Conservation (phyloP, 768 basidiomycete species). For the Lanmaoa rubissima region DNA sequence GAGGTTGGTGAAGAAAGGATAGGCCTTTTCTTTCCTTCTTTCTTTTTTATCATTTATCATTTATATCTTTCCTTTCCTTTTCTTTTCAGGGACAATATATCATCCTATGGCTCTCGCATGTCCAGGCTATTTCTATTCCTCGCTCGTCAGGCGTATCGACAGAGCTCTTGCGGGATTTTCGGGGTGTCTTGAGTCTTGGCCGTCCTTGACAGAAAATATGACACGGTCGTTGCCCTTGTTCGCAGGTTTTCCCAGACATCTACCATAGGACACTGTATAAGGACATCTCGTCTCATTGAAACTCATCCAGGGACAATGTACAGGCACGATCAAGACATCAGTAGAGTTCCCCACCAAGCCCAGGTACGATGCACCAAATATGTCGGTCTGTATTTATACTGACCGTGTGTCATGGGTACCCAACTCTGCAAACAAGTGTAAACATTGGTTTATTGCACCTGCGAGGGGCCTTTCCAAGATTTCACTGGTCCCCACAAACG, state of each 20-base stretch:
- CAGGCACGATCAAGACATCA: conserved; percentile 16
- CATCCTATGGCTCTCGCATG: background rate
- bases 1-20: background rate
- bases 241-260: background rate
- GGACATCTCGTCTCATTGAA: background rate
- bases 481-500: background rate
- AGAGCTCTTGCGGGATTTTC: background rate
- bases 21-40: background rate
- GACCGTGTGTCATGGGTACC: background rate
- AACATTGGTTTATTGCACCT: background rate
- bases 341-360: background rate
- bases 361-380: conserved; percentile 14
- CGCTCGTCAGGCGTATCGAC: background rate
- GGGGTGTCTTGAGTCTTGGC: background rate
- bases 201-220: background rate
- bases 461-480: background rate
- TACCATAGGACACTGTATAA: background rate
- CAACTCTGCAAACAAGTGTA: background rate
- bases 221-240: background rate
- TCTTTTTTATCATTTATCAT: too few species aligned
- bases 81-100: background rate
- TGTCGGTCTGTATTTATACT: conserved; percentile 3
- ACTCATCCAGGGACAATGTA: background rate
- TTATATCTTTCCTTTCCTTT: background rate
- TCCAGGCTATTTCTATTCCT: background rate